These are phyloP conservation scores for Mitragyna speciosa DNA, from an alignment of 257 asterid genomes.

Conservation along the genomic window DNA sequence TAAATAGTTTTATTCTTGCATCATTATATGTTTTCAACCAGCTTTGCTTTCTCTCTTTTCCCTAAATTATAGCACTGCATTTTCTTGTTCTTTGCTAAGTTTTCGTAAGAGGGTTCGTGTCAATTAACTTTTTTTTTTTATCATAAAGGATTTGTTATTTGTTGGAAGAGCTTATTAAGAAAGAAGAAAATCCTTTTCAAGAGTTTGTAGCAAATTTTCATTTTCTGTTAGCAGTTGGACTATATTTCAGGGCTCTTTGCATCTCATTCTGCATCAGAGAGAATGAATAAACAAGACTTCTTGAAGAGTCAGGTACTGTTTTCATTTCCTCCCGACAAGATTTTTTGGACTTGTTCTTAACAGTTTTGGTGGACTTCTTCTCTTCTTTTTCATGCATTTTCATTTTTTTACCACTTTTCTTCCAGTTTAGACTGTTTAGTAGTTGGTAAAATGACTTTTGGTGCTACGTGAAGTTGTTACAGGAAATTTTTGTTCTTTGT, in stretches of 20 bases:
- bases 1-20: not conserved
- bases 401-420: not conserved
- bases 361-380: not conserved
- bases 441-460: not conserved
- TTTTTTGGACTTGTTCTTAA: not conserved
- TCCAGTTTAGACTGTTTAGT: not conserved
- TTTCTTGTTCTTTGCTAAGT: not conserved
- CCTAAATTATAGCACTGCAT: not conserved
- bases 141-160: not conserved
- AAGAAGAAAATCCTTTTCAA: not conserved
- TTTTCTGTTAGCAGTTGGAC: not conserved
- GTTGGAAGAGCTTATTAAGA: not conserved
- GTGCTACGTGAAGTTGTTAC: not conserved
- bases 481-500: not conserved
- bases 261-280: not conserved
- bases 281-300: conserved; percentile 60
- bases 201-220: not conserved
- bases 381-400: not conserved
- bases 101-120: not conserved
- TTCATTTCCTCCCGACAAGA: not conserved
- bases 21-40: conserved; percentile 5
- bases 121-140: not conserved
- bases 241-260: not conserved
- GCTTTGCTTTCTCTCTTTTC: not conserved
- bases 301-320: conserved; percentile 55